Conservation (phyloP, 2,329 filamentous ascomycete species). For the Chaetomium sp. region DNA sequence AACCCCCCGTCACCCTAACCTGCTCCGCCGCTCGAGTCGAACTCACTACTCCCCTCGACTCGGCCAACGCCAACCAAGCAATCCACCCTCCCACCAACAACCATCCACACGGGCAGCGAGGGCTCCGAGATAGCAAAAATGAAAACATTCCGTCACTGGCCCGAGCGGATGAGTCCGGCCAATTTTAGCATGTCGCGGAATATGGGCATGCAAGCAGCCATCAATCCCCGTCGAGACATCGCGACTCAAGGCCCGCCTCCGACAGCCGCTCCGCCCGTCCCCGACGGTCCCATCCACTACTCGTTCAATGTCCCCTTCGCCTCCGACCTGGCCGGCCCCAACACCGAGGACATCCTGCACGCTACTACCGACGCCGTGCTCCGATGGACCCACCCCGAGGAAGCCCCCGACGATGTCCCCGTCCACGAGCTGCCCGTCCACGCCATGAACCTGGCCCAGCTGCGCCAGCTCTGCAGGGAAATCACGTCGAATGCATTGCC, state of each 20-base stretch:
- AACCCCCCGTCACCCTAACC: neutral
- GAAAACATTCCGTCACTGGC: constrained; percentile 75
- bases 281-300: constrained; percentile 81
- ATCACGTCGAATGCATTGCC: constrained; percentile 71
- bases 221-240: constrained; percentile 62
- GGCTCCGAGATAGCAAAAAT: constrained; percentile 49
- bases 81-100: neutral
- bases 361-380: constrained; percentile 84
- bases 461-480: constrained; percentile 79
- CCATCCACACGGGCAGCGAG: constrained; percentile 19
- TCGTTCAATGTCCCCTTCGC: constrained; percentile 98
- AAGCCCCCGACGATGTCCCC: constrained; percentile 79
- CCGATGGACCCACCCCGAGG: constrained; percentile 91
- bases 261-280: constrained; percentile 67
- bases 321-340: constrained; percentile 86
- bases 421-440: constrained; percentile 92
- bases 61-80: neutral
- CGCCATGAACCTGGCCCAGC: constrained; percentile 76
- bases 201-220: constrained; percentile 54
- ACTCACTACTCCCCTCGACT: neutral
- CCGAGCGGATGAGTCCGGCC: constrained; percentile 65
- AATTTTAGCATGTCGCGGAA: constrained; percentile 66
- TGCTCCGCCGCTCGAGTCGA: neutral
- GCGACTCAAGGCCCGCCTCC: constrained; percentile 55
- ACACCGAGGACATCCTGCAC: constrained; percentile 92